Evolutionary conservation across 306 rosid genomes (phyloP), one percentile per base, ranked within the genome.

Genomic region (Sicyos edulis): DNA sequence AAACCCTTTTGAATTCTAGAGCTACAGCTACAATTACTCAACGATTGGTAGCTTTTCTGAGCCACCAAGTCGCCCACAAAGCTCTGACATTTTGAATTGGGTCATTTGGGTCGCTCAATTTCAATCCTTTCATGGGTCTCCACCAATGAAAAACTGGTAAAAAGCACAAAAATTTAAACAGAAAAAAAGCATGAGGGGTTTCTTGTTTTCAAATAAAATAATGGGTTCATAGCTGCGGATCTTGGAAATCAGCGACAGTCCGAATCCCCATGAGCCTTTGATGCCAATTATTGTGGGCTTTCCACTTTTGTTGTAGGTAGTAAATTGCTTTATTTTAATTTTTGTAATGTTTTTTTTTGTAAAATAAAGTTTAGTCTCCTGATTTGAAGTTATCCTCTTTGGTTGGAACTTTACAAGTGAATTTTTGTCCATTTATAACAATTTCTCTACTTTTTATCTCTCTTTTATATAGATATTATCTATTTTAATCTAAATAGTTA

Each of bases 281-380:
- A 88, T 93, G 92, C 99, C 88, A 85, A 88, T 91, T 91, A 86
- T 91, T 87, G 92, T 93, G 92, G 96, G 86, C 88, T 88, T 83
- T 79, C 97, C 99, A 93, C 93, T 88, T 78, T 73, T 60, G 70
- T 32, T 32, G 37, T 32, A 32, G 37, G 37, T 32, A 32, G 37
- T 32, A 32, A 32, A 32, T 32, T 32, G 37, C 4, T 32, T 4
- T 32, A 32, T 32, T 32, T 32, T 32, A 3, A 32, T 32, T 32
- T 32, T 32, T 32, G 37, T 32, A 32, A 32, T 32, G n/a, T n/a
- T n/a, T n/a, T n/a, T n/a, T n/a, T 32, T 32, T 32, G 0, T 32
- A 32, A 32, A n/a, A n/a, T n/a, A n/a, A n/a, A n/a, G n/a, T n/a
- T n/a, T n/a, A n/a, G n/a, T n/a, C n/a, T n/a, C n/a, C n/a, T n/a